These are phyloP conservation scores for Boechera divaricarpa DNA, from an alignment of 345 rosid species.

Conservation along the genomic window DNA sequence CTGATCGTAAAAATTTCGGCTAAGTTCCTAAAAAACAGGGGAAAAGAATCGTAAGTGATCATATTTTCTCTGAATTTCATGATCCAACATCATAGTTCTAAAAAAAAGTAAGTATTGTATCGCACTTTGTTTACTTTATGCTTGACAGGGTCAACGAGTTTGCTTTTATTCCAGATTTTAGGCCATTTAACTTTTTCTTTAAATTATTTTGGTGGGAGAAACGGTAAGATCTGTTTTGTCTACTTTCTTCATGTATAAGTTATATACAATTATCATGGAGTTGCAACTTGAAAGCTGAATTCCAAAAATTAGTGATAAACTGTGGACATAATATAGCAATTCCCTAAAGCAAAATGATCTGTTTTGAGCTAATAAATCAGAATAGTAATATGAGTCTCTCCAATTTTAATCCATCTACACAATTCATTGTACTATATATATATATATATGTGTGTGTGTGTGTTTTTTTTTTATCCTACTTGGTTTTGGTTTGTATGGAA, in stretches of 20 bases:
- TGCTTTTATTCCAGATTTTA: conserved; percentile 32
- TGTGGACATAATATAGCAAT: not conserved
- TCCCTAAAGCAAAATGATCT: not conserved
- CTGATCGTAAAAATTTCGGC: not conserved
- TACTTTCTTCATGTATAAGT: not conserved
- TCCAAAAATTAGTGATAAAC: not conserved
- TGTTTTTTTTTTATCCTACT: too few species aligned
- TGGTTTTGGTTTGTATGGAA: conserved; percentile 3
- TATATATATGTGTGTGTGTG: too few species aligned
- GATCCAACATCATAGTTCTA: not conserved
- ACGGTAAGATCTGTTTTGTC: conserved; percentile 7
- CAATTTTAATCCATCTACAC: too few species aligned
- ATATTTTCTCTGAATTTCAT: conserved; percentile 28
- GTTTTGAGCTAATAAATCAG: not conserved
- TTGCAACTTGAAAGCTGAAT: not conserved
- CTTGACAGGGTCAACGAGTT: conserved; percentile 28
- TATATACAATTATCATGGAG: not conserved
- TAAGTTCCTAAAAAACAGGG: not conserved
- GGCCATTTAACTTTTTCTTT: not conserved
- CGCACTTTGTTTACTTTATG: conserved; percentile 1
- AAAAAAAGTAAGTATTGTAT: not conserved
- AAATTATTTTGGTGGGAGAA: not conserved
- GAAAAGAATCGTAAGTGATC: not conserved
- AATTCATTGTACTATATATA: too few species aligned
- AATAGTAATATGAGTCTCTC: too few species aligned